These are phyloP conservation scores for Ephemerocybe angulata DNA, from an alignment of 768 basidiomycete species.

Conservation along the genomic window DNA sequence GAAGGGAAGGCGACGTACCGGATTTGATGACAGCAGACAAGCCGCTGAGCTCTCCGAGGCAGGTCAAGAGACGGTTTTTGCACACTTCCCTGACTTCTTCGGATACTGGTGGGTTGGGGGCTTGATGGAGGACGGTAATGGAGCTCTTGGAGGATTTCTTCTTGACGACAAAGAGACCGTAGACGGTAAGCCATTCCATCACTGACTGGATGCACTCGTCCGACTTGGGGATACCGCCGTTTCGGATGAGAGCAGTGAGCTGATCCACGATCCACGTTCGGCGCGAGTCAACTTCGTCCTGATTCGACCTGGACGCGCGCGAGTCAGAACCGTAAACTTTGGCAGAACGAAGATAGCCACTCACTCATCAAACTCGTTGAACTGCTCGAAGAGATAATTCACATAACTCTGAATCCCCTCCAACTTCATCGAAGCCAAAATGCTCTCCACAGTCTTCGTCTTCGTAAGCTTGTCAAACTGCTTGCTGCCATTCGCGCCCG, in stretches of 20 bases:
- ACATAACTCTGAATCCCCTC: conserved; percentile 79
- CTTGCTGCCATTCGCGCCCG: conserved; percentile 75
- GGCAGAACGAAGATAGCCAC: conserved; percentile 11
- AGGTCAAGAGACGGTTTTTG: conserved; percentile 65
- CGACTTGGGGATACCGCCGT: conserved; percentile 72
- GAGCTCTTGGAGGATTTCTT: conserved; percentile 69
- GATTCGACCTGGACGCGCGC: conserved; percentile 43
- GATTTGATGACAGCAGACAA: conserved; percentile 50
- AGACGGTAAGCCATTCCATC: conserved; percentile 76
- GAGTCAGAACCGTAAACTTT: conserved; percentile 3
- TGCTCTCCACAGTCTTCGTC: conserved; percentile 87
- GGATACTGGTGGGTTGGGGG: conserved; percentile 68
- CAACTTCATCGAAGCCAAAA: conserved; percentile 69
- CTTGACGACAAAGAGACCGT: conserved; percentile 76
- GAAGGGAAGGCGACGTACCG: conserved; percentile 31
- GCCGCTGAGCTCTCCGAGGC: conserved; percentile 68
- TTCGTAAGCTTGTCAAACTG: conserved; percentile 91
- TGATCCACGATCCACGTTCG: conserved; percentile 88
- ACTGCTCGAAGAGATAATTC: conserved; percentile 60
- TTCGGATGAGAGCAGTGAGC: conserved; percentile 70
- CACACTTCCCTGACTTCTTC: conserved; percentile 66
- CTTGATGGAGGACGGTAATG: conserved; percentile 48
- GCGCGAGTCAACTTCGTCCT: conserved; percentile 47
- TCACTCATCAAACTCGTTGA: conserved; percentile 52
- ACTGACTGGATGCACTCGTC: conserved; percentile 74